A percentile compares a stretch with the other conserved stretches of the same genome.
Evolutionary conservation across 345 rosid species (phyloP).

Genomic region (Alliaria petiolata): DNA sequence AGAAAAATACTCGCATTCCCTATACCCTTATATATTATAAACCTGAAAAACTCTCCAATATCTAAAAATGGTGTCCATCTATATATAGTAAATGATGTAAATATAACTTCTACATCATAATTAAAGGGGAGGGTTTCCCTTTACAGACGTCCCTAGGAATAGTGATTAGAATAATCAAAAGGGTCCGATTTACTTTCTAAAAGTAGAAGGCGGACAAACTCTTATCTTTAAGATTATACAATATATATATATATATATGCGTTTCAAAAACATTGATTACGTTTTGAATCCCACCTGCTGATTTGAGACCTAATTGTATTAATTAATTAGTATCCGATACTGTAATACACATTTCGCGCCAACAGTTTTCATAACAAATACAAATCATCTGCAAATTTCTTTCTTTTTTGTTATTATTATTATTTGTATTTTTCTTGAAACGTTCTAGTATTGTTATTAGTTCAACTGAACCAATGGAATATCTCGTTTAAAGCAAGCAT

Average conservation of each 20-base stretch:
- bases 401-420: too few species aligned
- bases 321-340: not conserved
- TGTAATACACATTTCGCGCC: not conserved
- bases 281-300: conserved; percentile 13
- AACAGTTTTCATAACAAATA: conserved; percentile 10
- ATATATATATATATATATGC: too few species aligned
- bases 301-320: conserved; percentile 19
- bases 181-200: conserved; percentile 9
- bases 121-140: conserved; percentile 11
- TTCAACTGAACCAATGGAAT: not conserved
- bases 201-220: conserved; percentile 9
- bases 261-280: conserved; percentile 10
- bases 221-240: not conserved
- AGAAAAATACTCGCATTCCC: not conserved
- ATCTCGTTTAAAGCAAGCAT: not conserved
- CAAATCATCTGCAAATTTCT: not conserved
- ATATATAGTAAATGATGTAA: not conserved
- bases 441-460: too few species aligned
- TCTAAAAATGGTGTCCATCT: not conserved
- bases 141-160: conserved; percentile 7
- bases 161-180: not conserved
- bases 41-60: not conserved
- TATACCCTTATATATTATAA: not conserved
- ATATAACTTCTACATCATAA: not conserved
- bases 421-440: too few species aligned